Evolutionary conservation across 2,329 filamentous ascomycete genomes (phyloP).

Genomic region (Didymella segeticola): DNA sequence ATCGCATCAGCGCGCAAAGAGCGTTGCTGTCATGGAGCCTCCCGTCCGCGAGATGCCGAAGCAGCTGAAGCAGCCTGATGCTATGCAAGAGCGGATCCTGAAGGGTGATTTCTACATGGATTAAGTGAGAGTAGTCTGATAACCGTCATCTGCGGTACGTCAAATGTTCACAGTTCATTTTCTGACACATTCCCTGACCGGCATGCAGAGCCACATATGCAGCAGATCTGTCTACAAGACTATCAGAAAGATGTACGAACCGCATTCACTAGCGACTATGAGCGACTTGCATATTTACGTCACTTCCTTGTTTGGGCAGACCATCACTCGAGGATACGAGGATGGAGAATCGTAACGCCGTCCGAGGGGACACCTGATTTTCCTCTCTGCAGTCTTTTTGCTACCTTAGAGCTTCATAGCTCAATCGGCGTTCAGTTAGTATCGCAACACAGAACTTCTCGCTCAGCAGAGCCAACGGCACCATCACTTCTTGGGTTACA

Average conservation of each 20-base stretch:
- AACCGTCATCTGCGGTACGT: constrained; percentile 7
- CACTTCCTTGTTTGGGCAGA: neutral
- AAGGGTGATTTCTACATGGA: constrained; percentile 99
- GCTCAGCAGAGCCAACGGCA: neutral
- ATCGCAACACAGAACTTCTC: neutral
- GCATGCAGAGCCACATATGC: constrained; percentile 1
- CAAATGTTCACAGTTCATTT: neutral
- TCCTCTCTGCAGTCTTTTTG: constrained; percentile 3
- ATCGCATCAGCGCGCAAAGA: constrained; percentile 71
- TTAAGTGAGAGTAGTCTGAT: constrained; percentile 50
- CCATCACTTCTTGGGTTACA: neutral
- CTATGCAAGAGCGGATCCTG: constrained; percentile 94
- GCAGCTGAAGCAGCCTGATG: constrained; percentile 70
- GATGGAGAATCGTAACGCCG: neutral
- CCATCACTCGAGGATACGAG: constrained; percentile 10
- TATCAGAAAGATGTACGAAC: constrained; percentile 25
- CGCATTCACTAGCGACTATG: constrained; percentile 17
- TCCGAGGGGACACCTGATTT: neutral
- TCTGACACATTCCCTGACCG: neutral
- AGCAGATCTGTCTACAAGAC: constrained; percentile 8
- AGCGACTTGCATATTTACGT: constrained; percentile 14
- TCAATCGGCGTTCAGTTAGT: neutral
- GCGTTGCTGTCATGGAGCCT: constrained; percentile 67
- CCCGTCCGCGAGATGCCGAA: constrained; percentile 66
- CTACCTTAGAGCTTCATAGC: neutral